Base-by-base conservation (phyloP, 176 grass and related monocot genomes). In the Hsuehochloa calcarea region DNA sequence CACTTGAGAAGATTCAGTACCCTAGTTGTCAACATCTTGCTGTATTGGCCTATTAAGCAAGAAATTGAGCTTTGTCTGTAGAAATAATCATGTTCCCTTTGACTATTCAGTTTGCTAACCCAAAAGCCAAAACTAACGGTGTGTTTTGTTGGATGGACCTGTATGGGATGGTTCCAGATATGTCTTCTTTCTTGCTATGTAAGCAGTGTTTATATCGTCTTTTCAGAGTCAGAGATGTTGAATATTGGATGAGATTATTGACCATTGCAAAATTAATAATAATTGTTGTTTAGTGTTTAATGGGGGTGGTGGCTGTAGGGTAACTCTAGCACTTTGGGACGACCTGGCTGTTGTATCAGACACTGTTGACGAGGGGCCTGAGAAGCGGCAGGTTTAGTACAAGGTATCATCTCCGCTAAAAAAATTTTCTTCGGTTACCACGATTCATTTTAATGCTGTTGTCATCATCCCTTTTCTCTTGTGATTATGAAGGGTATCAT, bases 311-410 rank as follows among this genome's bases (percentile, higher is more conserved):
- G 29, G 3, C 29, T 80, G 60, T 51, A 99, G 96, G 96, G 90
- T 99, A 44, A 98, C 85, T 82, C 72, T 99, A 60, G 79, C 84
- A 20, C 92, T 99, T 79, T 99, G 96, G 96, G 91, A 99, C 34
- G 96, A 96, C n/a, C 46, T 99, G 68, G 93, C 96, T 40, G 4
- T 89, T 88, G 89, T 96, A 4, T 94, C 93, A 4, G 93, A 96
- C 84, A 89, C 87, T 78, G 80, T 92, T 50, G 87, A 90, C n/a
- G 85, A 85, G 58, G 91, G 92, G 1, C 89, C 89, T 77, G 86
- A 94, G 56, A 96, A 87, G 31, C 65, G 62, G 17, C 88, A 85
- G 26, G 83, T 90, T 81, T 99, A 91, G 51, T 99, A 92, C 75
- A 99, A 99, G 96, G 96, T 99, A 75, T 12, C 23, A 85, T 82